These are phyloP conservation scores for Hanseniaspora nectarophila DNA, from an alignment of 805 yeast genomes.

Conservation along the genomic window DNA sequence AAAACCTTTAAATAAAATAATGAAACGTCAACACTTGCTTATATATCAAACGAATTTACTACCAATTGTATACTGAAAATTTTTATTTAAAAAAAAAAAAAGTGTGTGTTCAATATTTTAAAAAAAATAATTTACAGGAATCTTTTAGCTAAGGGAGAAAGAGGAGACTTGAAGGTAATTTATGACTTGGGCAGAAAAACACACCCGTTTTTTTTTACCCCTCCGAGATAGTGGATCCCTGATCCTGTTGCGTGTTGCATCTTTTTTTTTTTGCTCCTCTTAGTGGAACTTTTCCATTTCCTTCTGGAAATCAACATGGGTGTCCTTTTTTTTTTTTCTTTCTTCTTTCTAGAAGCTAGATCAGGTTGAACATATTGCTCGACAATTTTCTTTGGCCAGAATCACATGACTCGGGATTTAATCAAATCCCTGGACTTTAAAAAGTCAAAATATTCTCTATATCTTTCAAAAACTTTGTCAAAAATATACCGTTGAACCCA, in stretches of 20 bases:
- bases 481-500: conserved; percentile 1
- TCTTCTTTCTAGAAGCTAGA: too few relatives aligned
- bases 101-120: neutral
- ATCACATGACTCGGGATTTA: neutral
- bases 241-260: too few relatives aligned
- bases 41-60: conserved; percentile 30
- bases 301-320: too few relatives aligned
- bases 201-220: too few relatives aligned
- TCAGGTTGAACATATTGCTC: too few relatives aligned
- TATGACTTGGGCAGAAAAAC: too few relatives aligned
- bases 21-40: conserved; percentile 37
- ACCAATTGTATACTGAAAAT: neutral
- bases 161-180: neutral
- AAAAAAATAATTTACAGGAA: neutral
- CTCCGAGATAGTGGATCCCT: too few relatives aligned
- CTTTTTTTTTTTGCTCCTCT: too few relatives aligned
- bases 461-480: conserved; percentile 10
- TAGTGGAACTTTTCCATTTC: neutral
- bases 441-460: conserved; percentile 1
- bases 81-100: neutral
- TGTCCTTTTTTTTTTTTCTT: neutral
- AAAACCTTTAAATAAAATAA: too few relatives aligned
- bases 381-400: too few relatives aligned
- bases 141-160: conserved; percentile 10
- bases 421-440: neutral